Evolutionary conservation across 306 rosid species (phyloP), one percentile per base, ranked within the genome.

Genomic region (Lagenaria siceraria): DNA sequence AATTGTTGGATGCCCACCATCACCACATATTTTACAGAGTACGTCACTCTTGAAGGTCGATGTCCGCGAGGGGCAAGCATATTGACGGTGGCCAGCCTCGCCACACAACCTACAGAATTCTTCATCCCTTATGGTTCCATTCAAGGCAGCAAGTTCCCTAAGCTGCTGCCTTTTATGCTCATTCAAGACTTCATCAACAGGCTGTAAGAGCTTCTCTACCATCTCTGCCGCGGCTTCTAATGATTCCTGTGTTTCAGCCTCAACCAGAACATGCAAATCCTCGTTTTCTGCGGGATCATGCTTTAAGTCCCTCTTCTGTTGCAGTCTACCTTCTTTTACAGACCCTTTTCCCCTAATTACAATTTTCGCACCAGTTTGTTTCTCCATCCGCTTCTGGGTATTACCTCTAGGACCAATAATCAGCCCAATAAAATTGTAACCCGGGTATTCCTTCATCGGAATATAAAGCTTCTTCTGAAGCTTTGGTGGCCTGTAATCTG

Each of bases 161-260:
- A 95, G 97, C 74, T 95, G 97, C 40, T 95, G 99, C 87, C 99
- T 92, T 86, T 95, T 95, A 66, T 95, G 99, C 87, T 95, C 97
- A 83, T 95, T 95, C 87, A 95, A 84, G 9, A 92, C 99, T 86
- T 95, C 99, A 77, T 95, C 99, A 52, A 95, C 99, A 10, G 99
- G 99, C 77, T 95, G 97, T 89, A 95, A 78, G 36, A 95, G 93
- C 89, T 95, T 95, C 91, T 92, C 97, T 77, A 95, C 99, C 99
- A 95, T 95, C 48, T 96, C 97, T 0, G 97, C 99, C 0, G 99
- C 99, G n/a, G 96, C 99, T 0, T 95, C 99, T 36, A 92, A 96
- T 0, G 99, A 82, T 6, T 95, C 97, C 72, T 60, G 92, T 0
- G 97, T 95, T 0, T 95, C 99, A 0, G 99, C 99, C 93, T 95